Base-by-base conservation (phyloP, 139 green algal species). In the Chlamydomonas sp. region DNA sequence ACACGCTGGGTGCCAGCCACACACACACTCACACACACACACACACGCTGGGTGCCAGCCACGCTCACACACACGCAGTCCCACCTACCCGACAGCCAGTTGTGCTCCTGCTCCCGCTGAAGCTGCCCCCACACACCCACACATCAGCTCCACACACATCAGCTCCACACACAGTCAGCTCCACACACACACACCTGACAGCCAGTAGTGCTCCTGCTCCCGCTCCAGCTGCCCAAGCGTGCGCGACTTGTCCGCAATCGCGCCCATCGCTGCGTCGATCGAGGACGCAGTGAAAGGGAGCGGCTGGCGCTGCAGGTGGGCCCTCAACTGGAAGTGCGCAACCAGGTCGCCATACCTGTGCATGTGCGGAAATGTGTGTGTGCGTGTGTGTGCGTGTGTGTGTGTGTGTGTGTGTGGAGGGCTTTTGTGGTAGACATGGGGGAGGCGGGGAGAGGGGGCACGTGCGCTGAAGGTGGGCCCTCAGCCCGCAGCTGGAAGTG, bases 311-410 rank as follows among this genome's bases (percentile, higher is more conserved):
- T 78, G 54, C 61, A 87, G 65, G 39, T 70, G 49, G 24, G 83
- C 83, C 72, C 82, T 96, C 48, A 95, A 43, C 75, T 95, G 87
- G 69, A 69, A 85, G 78, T 96, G 90, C 1, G 88, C 89, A 48
- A 95, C 35, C 33, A 96, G 75, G 73, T 96, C 90, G 26, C 31
- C 63, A 67, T 90, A 93, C 26, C 88, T 80, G 72, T n/a, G 54
- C 16, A 62, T 24, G 54, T 16, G 3, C 4, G 13, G 61, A 24
- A 69, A 24, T 62, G 43, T n/a, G 16, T 54, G 43, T 54, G 16
- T 13, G 16, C 43, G 16, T n/a, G n/a, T n/a, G n/a, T n/a, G 16
- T 54, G 43, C 16, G 10, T 54, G 43, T n/a, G 13, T 54, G 43
- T 54, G 16, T n/a, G n/a, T n/a, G n/a, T n/a, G n/a, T n/a, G n/a